Conservation (phyloP, 345 rosid genomes). For the Acer campestre region DNA sequence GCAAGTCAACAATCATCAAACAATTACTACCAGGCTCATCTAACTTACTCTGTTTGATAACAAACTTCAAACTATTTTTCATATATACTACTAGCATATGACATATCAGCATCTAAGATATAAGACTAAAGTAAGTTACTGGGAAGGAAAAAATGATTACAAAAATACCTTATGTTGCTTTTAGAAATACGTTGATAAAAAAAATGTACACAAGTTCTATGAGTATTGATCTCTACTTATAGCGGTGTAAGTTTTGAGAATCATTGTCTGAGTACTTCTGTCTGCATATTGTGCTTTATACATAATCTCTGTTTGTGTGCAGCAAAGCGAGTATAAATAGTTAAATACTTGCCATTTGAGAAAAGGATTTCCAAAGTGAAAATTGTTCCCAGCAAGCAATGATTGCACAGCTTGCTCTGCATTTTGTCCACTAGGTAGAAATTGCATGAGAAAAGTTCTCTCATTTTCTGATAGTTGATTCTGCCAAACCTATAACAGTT, state of each 20-base stretch:
- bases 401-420: constrained; percentile 55
- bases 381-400: constrained; percentile 73
- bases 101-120: not conserved
- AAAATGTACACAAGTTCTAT: not conserved
- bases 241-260: not conserved
- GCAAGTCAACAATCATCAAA: not conserved
- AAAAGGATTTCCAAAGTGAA: constrained; percentile 83
- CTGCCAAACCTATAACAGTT: constrained; percentile 68
- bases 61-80: not conserved
- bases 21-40: not conserved
- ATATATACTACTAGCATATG: not conserved
- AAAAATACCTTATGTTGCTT: not conserved
- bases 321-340: constrained; percentile 24
- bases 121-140: not conserved
- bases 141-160: not conserved
- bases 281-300: not conserved
- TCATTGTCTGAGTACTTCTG: not conserved
- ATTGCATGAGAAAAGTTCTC: constrained; percentile 64
- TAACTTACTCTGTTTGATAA: not conserved
- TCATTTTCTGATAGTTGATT: constrained; percentile 67
- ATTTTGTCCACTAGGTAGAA: constrained; percentile 73
- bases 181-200: not conserved
- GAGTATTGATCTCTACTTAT: not conserved
- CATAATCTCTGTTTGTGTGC: too few species aligned
- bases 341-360: constrained; percentile 69